Conservation (phyloP, 2,329 filamentous ascomycete genomes). For the Dendrostoma leiphaemia region DNA sequence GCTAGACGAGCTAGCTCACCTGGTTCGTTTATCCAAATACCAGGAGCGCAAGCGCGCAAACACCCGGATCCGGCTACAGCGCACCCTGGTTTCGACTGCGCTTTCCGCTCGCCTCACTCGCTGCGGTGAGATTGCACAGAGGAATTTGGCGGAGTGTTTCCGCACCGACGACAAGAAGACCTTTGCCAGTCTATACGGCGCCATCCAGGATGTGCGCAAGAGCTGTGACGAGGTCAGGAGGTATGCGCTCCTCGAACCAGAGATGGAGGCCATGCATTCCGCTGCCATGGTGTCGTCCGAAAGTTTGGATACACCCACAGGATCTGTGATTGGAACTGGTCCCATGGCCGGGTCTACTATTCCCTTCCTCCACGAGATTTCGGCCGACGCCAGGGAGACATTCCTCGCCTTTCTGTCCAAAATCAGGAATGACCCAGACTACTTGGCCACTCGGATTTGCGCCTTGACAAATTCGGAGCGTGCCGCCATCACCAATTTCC, state of each 20-base stretch:
- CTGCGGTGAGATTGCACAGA: conserved; percentile 71
- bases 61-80: conserved; percentile 70
- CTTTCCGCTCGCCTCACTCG: conserved; percentile 72
- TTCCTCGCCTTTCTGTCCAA: conserved; percentile 78
- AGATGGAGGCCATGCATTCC: conserved; percentile 63
- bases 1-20: conserved; percentile 73
- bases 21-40: conserved; percentile 75
- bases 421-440: conserved; percentile 83
- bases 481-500: conserved; percentile 72
- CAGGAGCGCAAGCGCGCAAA: conserved; percentile 77
- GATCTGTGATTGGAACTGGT: conserved; percentile 34
- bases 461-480: conserved; percentile 75
- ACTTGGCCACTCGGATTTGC: conserved; percentile 78
- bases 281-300: conserved; percentile 48
- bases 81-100: conserved; percentile 71
- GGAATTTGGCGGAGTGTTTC: conserved; percentile 75
- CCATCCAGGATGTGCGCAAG: conserved; percentile 74
- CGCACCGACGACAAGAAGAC: conserved; percentile 74
- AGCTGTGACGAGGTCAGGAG: conserved; percentile 72
- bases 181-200: conserved; percentile 73
- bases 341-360: conserved; percentile 41
- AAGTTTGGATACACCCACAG: conserved; percentile 47
- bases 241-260: conserved; percentile 69
- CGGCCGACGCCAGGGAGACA: conserved; percentile 69
- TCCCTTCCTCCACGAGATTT: conserved; percentile 71